Base-by-base conservation (phyloP, 192 early-diverging fungal species). In the Coemansia sp. region DNA sequence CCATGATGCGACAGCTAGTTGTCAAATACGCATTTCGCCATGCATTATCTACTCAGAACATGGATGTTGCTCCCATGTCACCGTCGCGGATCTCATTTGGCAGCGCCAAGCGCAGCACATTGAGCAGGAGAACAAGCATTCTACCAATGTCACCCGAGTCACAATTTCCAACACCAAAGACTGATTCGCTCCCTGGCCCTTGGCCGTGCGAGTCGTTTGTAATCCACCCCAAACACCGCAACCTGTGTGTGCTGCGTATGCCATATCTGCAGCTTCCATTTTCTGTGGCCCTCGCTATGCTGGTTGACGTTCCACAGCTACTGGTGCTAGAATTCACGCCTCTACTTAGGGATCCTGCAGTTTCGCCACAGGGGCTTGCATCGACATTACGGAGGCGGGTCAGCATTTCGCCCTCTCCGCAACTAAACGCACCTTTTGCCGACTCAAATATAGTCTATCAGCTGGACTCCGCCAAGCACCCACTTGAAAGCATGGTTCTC, bases 221-320 rank as follows among this genome's bases (percentile, higher is more conserved):
- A 4, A 59, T 80, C 4, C 32, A 37, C 19, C 69, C 68, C 15
- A 52, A 41, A 25, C 70, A 66, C 52, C 64, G 45, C 37, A 59
- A 55, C 27, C 39, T 80, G 21, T 65, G 69, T 3, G 72, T 74
- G 52, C 63, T 80, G 22, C 62, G 69, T 27, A 35, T 66, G 27
- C 77, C 77, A 0, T 80, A 80, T 29, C 63, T 74, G 10, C 72
- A 72, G 67, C 65, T 80, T 7, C 49, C 68, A 0, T 80, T 80
- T 59, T 37, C 72, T 10, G 43, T 27, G 5, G 72, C 68, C 1
- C 54, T 80, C 5, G 62, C 59, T 12, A 48, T 72, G 58, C 69
- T 80, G 15, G 59, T 45, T 4, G 69, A 74, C 43, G 55, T 54
- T 15, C 77, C 77, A 10, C 68, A 74, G 62, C 62, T 80, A n/a